Base-by-base conservation (phyloP, 2,329 filamentous ascomycete species). In the Alternaria conjuncta region DNA sequence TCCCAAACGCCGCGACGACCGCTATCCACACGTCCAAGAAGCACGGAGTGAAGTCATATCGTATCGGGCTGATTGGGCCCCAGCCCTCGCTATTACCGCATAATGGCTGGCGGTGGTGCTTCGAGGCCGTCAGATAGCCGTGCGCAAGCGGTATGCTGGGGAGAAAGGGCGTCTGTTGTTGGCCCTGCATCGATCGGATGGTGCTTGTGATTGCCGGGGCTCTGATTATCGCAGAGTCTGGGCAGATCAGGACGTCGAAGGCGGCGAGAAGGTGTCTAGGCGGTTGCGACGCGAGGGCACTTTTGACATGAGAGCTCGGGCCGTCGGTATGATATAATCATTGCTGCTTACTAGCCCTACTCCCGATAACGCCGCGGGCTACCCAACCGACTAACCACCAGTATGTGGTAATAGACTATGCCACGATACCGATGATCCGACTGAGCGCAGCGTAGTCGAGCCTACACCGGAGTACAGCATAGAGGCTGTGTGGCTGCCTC, bases 41-140 rank as follows among this genome's bases (percentile, higher is more conserved):
- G 84, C 96, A 99, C 44, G 96, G 95, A 15, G 96, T 98, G 75
- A 99, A 94, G 82, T 99, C 96, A 81, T 93, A 97, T 79, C 95
- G 87, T 70, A 89, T 86, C 36, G 90, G 89, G 81, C 94, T 97
- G 78, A 99, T 78, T 21, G 96, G 96, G 1, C 96, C 96, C 96
- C 96, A 99, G 75, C 96, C 96, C 82, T 98, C 95, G 58, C 86
- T 84, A 81, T 97, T 96, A 79, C 91, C 89, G 82, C 95, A 98
- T 80, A 97, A 84, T 61, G 92, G 89, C 78, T 96, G 92, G 69
- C 82, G 82, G 59, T 78, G 72, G 55, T 71, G 67, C 55, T 68
- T 70, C 53, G 79, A 79, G 20, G 82, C 79, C 32, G 75, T 85
- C 65, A 93, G 86, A 80, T 92, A 93, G 71, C 78, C 77, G 67